phyloP scores from a whole-genome alignment of 2,329 filamentous ascomycete species.

The Ambrosiella beaveri region DNA sequence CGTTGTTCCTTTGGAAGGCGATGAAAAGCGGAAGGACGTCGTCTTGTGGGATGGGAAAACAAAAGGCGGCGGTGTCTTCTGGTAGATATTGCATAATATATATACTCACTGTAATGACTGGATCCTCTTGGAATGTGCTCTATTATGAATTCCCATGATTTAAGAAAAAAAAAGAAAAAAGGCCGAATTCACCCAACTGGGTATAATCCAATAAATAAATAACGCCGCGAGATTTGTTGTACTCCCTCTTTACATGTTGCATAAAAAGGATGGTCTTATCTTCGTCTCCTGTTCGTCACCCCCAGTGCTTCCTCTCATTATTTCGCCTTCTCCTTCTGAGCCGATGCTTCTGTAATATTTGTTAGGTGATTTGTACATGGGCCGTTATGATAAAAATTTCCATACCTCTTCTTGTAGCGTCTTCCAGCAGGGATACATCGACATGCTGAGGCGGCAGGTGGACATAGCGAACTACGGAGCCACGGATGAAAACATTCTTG shows the following conservation, averaged over 20 bases:
- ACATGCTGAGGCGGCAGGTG: constrained; percentile 70
- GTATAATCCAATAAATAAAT: constrained; percentile 1
- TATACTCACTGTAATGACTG: background rate
- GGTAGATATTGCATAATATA: constrained; percentile 16
- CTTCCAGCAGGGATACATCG: constrained; percentile 73
- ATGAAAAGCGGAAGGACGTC: constrained; percentile 18
- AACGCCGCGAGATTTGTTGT: background rate
- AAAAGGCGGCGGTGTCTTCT: constrained; percentile 25
- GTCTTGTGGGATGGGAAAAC: constrained; percentile 25
- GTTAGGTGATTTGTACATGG: constrained; percentile 7
- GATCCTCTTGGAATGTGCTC: background rate
- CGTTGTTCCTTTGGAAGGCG: constrained; percentile 27
- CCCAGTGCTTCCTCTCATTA: constrained; percentile 18
- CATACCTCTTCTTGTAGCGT: constrained; percentile 73
- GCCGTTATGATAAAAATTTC: background rate
- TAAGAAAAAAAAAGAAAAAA: background rate
- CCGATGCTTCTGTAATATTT: constrained; percentile 32
- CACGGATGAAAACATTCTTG: constrained; percentile 91
- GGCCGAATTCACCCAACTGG: background rate
- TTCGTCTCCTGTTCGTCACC: background rate
- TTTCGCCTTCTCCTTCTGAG: constrained; percentile 40
- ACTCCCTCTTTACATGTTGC: constrained; percentile 1
- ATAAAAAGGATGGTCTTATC: constrained; percentile 4
- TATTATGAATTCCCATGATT: background rate
- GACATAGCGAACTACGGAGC: constrained; percentile 83